Evolutionary conservation across 805 yeast genomes (phyloP).

Genomic region (Danielozyma ontarioensis): DNA sequence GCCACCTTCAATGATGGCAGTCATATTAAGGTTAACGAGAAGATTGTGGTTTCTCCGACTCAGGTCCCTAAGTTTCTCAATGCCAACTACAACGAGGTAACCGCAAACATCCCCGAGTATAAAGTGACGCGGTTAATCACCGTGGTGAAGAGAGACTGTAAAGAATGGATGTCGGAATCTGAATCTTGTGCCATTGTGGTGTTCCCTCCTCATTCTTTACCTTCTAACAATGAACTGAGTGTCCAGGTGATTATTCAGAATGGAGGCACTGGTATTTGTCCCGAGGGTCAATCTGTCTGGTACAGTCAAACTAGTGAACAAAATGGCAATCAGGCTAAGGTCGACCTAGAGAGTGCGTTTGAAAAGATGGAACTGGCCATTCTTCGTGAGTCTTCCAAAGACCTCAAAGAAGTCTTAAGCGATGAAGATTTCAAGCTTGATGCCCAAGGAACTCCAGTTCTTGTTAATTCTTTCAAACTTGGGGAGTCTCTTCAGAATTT

Average conservation of each 20-base stretch:
- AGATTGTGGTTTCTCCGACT: conserved; percentile 71
- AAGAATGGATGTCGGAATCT: conserved; percentile 84
- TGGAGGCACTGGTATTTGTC: conserved; percentile 82
- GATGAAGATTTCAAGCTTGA: conserved; percentile 30
- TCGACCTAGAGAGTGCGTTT: conserved; percentile 76
- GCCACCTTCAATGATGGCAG: conserved; percentile 78
- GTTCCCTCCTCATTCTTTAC: conserved; percentile 81
- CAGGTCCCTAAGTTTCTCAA: conserved; percentile 43
- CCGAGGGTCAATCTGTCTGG: conserved; percentile 86
- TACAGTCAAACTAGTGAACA: conserved; percentile 73
- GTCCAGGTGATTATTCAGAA: conserved; percentile 88
- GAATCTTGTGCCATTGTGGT: conserved; percentile 86
- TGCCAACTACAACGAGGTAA: conserved; percentile 36
- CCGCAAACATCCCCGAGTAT: conserved; percentile 37
- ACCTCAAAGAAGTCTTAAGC: conserved; percentile 32
- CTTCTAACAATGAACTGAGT: conserved; percentile 58
- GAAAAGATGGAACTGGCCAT: conserved; percentile 74
- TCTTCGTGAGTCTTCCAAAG: conserved; percentile 66
- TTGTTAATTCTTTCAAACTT: conserved; percentile 71
- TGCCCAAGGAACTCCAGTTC: conserved; percentile 53
- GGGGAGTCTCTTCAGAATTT: conserved; percentile 84
- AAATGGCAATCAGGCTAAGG: conserved; percentile 60
- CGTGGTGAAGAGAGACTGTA: conserved; percentile 80
- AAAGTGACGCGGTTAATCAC: conserved; percentile 74
- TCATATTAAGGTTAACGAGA: conserved; percentile 69